phyloP scores from a whole-genome alignment of 257 asterid genomes.

The Penstemon davidsonii region DNA sequence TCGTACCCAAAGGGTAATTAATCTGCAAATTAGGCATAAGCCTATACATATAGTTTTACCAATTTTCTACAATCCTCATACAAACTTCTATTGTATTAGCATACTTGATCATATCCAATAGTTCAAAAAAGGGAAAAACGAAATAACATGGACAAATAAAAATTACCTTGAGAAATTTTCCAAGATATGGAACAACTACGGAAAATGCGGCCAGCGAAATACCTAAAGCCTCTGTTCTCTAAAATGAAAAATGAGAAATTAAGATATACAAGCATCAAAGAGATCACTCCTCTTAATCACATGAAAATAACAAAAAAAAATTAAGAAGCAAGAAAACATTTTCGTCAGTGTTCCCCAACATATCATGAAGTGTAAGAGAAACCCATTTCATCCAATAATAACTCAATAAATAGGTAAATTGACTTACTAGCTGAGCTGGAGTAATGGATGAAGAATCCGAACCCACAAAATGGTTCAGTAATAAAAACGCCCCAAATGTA shows the following conservation, averaged over 20 bases:
- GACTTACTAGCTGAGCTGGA: conserved; percentile 71
- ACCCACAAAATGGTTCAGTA: conserved; percentile 74
- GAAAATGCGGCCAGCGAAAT: conserved; percentile 78
- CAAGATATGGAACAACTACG: conserved; percentile 73
- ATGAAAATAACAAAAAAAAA: background rate
- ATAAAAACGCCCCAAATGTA: conserved; percentile 73
- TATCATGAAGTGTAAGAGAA: background rate
- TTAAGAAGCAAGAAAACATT: too few relatives aligned
- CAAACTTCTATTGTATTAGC: background rate
- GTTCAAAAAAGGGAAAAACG: background rate
- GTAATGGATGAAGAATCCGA: conserved; percentile 61
- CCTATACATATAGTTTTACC: background rate
- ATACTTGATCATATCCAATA: background rate
- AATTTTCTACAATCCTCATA: conserved; percentile 4
- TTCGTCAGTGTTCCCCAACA: too few relatives aligned
- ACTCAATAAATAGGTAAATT: background rate
- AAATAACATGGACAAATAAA: background rate
- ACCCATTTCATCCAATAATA: background rate
- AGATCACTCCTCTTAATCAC: conserved; percentile 3
- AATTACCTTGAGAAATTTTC: conserved; percentile 78
- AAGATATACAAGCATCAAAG: conserved; percentile 9
- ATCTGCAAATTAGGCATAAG: too few relatives aligned
- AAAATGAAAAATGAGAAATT: conserved; percentile 15
- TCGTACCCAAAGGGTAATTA: too few relatives aligned
- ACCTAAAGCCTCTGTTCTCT: conserved; percentile 91